Base-by-base conservation (phyloP, 140 eudicot species). In the Senecio squalidus region DNA sequence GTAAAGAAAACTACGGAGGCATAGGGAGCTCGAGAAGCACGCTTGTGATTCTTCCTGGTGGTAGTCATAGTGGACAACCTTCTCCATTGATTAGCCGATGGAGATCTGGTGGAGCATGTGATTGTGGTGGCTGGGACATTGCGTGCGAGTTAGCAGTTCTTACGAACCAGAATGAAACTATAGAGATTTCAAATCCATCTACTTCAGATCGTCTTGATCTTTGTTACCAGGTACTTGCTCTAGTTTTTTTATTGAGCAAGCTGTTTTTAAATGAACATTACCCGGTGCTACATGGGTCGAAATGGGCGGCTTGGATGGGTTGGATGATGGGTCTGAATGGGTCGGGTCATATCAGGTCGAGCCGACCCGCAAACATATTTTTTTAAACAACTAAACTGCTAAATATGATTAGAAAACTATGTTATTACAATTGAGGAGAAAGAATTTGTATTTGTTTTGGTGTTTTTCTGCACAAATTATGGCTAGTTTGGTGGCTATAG, bases 101-200 rank as follows among this genome's bases (percentile, higher is more conserved):
- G 97, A 80, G 73, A 75, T 74, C 80, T n/a, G 83, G 94, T n/a
- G 94, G 93, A 27, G 74, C 40, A 3, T 89, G 97, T 70, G 97
- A 89, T 67, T 89, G 97, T 80, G 97, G 97, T 45, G 97, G 97
- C 4, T 89, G 97, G 97, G 95, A 89, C 34, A 36, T 84, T 34
- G 97, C 95, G 60, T 89, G 97, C 73, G 76, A 80, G 28, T 64
- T 84, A 2, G 44, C 61, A 17, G 64, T 89, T 45, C 75, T 81
- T 27, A 21, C 80, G 14, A 64, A 79, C 38, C 26, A 43, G 23
- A 26, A 38, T 10, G 79, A 79, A 61, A 41, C 21, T 14, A 43
- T 38, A 9, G 62, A 70, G 29, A 33, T 5, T 27, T 4, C 60
- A 28, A 45, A 34, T 20, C 29, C 56, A 3, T 56, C 68, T 3